Evolutionary conservation across 768 basidiomycete genomes (phyloP).

Genomic region (Macrolepiota dolichaula): DNA sequence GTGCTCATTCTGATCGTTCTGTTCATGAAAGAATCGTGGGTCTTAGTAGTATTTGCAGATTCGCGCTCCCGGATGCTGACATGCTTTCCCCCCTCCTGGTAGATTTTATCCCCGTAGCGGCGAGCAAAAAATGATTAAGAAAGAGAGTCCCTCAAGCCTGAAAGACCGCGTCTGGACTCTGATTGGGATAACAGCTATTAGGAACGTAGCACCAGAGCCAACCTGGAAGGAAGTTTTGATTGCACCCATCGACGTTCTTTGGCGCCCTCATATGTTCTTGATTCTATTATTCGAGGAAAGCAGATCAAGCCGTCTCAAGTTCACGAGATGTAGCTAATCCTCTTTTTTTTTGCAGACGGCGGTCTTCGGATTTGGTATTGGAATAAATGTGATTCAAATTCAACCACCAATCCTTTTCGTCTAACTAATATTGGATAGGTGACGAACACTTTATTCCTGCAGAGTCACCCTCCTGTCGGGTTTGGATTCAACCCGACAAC

Average conservation of each 20-base stretch:
- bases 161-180: constrained; percentile 55
- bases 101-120: constrained; percentile 58
- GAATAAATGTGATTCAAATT: constrained; percentile 45
- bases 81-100: background rate
- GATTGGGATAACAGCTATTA: constrained; percentile 56
- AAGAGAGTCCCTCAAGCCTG: constrained; percentile 34
- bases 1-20: constrained; percentile 58
- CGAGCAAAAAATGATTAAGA: constrained; percentile 26
- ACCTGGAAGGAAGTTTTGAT: constrained; percentile 45
- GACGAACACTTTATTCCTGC: constrained; percentile 65
- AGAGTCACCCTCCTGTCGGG: constrained; percentile 49
- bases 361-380: constrained; percentile 63
- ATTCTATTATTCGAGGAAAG: constrained; percentile 52
- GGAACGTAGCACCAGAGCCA: constrained; percentile 55
- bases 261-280: constrained; percentile 63
- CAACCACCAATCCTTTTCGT: background rate
- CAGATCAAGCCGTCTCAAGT: constrained; percentile 1
- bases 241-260: constrained; percentile 48
- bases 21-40: constrained; percentile 66
- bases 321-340: background rate
- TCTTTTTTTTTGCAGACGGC: constrained; percentile 31
- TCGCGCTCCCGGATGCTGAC: background rate
- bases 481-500: constrained; percentile 48
- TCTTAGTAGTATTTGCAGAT: background rate
- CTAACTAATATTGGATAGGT: constrained; percentile 32